Evolutionary conservation across 345 rosid genomes (phyloP).

Genomic region (Lepidium africanum): DNA sequence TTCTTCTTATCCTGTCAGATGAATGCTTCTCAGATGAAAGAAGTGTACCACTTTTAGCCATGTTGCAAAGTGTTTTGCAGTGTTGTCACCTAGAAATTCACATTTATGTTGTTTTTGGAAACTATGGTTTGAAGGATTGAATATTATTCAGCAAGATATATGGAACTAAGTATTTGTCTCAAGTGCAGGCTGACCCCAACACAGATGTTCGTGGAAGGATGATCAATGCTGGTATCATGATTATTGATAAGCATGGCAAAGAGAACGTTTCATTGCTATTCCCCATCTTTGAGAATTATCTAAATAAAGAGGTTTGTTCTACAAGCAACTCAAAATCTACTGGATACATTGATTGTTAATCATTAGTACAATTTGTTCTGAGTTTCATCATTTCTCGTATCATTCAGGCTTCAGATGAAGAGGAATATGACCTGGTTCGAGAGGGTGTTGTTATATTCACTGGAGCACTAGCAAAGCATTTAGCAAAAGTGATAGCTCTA

Average conservation of each 20-base stretch:
- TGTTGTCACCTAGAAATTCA: not conserved
- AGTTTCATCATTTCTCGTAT: slow-evolving; percentile 11
- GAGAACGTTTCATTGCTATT: slow-evolving; percentile 86
- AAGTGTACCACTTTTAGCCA: not conserved
- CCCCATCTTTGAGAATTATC: slow-evolving; percentile 91
- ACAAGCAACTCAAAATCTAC: slow-evolving; percentile 5
- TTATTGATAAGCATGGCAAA: slow-evolving; percentile 88
- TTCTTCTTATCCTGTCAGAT: slow-evolving; percentile 19
- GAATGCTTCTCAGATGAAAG: not conserved
- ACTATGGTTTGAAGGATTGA: not conserved
- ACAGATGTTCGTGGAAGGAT: slow-evolving; percentile 97
- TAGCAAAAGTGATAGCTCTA: slow-evolving; percentile 53
- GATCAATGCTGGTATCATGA: slow-evolving; percentile 93
- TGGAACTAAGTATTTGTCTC: not conserved
- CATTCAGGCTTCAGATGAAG: slow-evolving; percentile 84
- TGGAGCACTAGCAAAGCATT: slow-evolving; percentile 92
- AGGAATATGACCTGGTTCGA: slow-evolving; percentile 87
- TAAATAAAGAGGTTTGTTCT: slow-evolving; percentile 75
- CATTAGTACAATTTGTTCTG: not conserved
- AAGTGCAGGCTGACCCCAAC: slow-evolving; percentile 87
- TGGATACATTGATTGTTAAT: not conserved
- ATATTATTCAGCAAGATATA: not conserved
- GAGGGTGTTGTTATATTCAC: slow-evolving; percentile 98
- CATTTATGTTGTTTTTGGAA: not conserved
- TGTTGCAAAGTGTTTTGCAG: not conserved